phyloP scores from a whole-genome alignment of 2,329 filamentous ascomycete species.

The Botrytis tulipae region DNA sequence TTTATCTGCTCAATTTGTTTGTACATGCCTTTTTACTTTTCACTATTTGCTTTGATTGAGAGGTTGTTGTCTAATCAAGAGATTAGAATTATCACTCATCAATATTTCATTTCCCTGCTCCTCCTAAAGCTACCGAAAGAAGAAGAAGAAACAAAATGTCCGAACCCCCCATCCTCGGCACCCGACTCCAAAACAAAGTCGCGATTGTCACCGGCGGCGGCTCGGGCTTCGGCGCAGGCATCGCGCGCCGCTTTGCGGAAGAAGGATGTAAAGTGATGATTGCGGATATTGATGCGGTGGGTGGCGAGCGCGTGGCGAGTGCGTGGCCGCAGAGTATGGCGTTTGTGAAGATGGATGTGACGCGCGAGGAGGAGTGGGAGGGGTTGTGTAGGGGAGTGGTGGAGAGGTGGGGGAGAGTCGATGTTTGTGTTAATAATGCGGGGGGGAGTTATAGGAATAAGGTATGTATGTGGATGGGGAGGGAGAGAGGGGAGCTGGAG shows the following conservation, averaged over 20 bases:
- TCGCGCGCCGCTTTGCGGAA: slow-evolving; percentile 55
- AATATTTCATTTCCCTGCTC: too few species aligned
- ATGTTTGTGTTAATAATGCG: slow-evolving; percentile 62
- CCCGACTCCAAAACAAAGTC: slow-evolving; percentile 51
- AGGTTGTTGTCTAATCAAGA: background rate
- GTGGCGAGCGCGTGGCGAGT: slow-evolving; percentile 49
- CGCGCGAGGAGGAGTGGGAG: slow-evolving; percentile 53
- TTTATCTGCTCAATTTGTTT: too few species aligned
- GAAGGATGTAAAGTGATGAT: slow-evolving; percentile 63
- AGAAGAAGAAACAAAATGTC: slow-evolving; percentile 18
- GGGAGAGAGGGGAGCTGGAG: too few species aligned
- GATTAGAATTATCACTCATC: background rate
- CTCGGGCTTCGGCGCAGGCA: slow-evolving; percentile 63
- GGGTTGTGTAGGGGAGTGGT: slow-evolving; percentile 46
- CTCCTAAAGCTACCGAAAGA: background rate
- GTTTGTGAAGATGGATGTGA: slow-evolving; percentile 51
- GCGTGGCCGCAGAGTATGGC: slow-evolving; percentile 35
- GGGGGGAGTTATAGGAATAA: slow-evolving; percentile 60
- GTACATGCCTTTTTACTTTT: background rate
- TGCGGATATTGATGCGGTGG: slow-evolving; percentile 56
- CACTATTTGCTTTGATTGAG: background rate
- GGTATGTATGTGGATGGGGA: slow-evolving; percentile 22
- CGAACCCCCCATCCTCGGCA: slow-evolving; percentile 29
- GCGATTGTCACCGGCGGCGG: slow-evolving; percentile 60
- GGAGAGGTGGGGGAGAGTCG: slow-evolving; percentile 50